Evolutionary conservation across 2,329 filamentous ascomycete genomes (phyloP).

Genomic region (Aspergillus sp.): DNA sequence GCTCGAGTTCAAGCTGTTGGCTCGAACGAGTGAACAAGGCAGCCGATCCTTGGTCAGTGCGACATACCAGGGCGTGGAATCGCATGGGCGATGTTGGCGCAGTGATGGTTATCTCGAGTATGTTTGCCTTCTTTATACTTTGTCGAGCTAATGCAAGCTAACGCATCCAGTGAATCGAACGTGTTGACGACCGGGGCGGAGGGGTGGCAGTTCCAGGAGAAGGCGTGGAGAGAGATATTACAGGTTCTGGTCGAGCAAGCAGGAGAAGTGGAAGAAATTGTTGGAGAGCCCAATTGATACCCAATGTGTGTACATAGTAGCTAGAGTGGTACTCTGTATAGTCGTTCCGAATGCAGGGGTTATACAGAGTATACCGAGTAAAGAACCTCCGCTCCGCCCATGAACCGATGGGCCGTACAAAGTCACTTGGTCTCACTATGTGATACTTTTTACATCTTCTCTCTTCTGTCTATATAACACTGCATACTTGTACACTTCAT

Average conservation of each 20-base stretch:
- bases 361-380: background rate
- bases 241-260: conserved; percentile 23
- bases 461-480: no score
- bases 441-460: no score
- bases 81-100: conserved; percentile 40
- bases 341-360: background rate
- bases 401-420: no score
- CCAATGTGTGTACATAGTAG: background rate
- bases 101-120: conserved; percentile 34
- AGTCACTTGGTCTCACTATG: no score
- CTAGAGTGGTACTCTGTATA: background rate
- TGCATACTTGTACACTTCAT: background rate
- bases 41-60: conserved; percentile 39
- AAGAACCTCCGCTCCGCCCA: background rate
- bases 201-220: conserved; percentile 30
- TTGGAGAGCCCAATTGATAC: conserved; percentile 2
- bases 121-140: conserved; percentile 7
- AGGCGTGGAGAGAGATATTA: conserved; percentile 38
- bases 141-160: conserved; percentile 9
- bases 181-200: conserved; percentile 27
- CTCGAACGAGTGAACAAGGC: conserved; percentile 38
- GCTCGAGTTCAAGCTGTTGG: conserved; percentile 33
- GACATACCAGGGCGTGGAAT: conserved; percentile 36
- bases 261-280: conserved; percentile 12
- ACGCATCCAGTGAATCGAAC: conserved; percentile 22